Percentiles rank a stretch among this genome's conserved stretches.
phyloP scores from a whole-genome alignment of 345 rosid species.

The Salix dunnii region DNA sequence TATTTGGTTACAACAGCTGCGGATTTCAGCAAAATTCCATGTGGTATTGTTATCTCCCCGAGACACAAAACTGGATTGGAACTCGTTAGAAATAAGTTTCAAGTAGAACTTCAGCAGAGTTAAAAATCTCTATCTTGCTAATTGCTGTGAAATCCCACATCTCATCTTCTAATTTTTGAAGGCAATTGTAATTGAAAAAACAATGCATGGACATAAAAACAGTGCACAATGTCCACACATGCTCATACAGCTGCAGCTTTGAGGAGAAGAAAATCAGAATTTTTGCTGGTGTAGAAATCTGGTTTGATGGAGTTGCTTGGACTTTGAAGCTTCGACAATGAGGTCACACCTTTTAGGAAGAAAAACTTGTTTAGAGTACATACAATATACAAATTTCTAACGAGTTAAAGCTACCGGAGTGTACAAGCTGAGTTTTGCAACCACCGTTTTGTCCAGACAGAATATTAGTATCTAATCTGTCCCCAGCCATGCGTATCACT shows the following conservation, averaged over 20 bases:
- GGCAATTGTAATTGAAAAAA: background rate
- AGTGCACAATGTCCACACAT: constrained; percentile 1
- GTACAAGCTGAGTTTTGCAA: constrained; percentile 33
- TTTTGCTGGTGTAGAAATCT: constrained; percentile 32
- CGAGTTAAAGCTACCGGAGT: constrained; percentile 17
- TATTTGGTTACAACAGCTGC: background rate
- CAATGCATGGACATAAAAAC: background rate
- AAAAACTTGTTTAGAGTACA: background rate
- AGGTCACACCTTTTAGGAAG: constrained; percentile 22
- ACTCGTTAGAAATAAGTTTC: background rate
- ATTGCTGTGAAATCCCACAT: background rate
- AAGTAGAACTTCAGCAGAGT: background rate
- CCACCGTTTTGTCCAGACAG: constrained; percentile 36
- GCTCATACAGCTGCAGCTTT: constrained; percentile 68
- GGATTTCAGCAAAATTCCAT: no score
- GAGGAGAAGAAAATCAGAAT: constrained; percentile 33
- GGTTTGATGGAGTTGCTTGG: constrained; percentile 28
- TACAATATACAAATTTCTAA: background rate
- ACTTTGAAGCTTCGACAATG: constrained; percentile 25
- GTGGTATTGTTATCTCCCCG: background rate
- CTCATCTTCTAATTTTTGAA: background rate
- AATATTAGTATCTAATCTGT: constrained; percentile 34
- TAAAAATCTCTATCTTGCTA: background rate
- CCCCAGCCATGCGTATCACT: constrained; percentile 42
- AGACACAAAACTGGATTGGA: background rate